phyloP scores from a whole-genome alignment of 2,329 filamentous ascomycete species.

The Cercospora sojina region DNA sequence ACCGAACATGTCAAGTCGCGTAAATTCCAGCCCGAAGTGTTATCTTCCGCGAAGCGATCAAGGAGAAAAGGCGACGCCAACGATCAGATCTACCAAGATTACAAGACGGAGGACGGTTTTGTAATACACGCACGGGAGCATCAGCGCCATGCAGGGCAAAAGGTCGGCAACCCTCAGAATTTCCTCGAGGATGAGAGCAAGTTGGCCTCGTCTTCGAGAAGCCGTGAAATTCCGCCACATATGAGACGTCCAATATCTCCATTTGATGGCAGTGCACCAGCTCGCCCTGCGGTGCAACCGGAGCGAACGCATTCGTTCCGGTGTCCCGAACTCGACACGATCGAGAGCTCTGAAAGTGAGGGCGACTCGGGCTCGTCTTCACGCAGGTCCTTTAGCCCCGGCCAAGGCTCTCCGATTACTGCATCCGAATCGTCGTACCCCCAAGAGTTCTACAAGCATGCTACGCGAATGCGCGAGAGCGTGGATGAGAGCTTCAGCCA shows the following conservation, averaged over 20 bases:
- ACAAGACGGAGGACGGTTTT: slow-evolving; percentile 62
- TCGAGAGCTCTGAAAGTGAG: slow-evolving; percentile 57
- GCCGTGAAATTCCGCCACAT: slow-evolving; percentile 26
- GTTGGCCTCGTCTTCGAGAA: slow-evolving; percentile 8
- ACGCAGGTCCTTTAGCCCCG: slow-evolving; percentile 41
- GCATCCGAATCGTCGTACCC: slow-evolving; percentile 48
- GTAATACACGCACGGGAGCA: slow-evolving; percentile 35
- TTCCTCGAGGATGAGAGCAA: slow-evolving; percentile 15
- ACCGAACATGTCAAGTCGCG: slow-evolving; percentile 33
- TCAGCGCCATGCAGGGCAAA: slow-evolving; percentile 31
- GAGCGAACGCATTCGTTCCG: slow-evolving; percentile 55
- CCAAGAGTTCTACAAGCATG: slow-evolving; percentile 50
- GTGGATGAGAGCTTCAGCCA: slow-evolving; percentile 74
- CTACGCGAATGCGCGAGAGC: slow-evolving; percentile 59
- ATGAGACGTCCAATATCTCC: slow-evolving; percentile 30
- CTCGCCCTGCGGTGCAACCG: slow-evolving; percentile 36
- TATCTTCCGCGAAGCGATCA: slow-evolving; percentile 74
- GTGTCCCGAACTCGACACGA: slow-evolving; percentile 61
- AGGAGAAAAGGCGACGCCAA: slow-evolving; percentile 64
- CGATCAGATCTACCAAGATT: slow-evolving; percentile 61
- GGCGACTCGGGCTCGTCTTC: slow-evolving; percentile 46
- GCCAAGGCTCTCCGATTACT: slow-evolving; percentile 44
- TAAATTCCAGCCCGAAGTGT: slow-evolving; percentile 73
- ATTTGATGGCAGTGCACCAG: slow-evolving; percentile 38
- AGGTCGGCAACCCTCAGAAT: slow-evolving; percentile 12